Percentiles rank a stretch among this genome's conserved stretches.
These are phyloP conservation scores for Calonectria hawksworthii DNA, from an alignment of 2,329 filamentous ascomycete genomes.

Conservation along the genomic window DNA sequence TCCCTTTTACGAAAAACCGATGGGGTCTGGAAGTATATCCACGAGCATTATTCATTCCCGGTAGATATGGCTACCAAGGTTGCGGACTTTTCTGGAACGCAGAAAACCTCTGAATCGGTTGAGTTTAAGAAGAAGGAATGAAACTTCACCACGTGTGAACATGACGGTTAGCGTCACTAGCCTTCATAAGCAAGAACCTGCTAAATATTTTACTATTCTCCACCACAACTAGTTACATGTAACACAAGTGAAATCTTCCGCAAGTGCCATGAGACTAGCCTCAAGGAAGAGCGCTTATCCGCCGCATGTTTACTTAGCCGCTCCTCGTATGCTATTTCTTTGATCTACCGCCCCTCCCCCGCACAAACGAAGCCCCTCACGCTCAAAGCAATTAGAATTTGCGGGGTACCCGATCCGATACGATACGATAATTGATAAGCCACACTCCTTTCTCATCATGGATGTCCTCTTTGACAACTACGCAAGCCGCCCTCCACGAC, in stretches of 20 bases:
- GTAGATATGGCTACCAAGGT: constrained; percentile 16
- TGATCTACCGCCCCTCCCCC: not conserved
- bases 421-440: not conserved
- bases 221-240: not conserved
- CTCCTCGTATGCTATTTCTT: not conserved
- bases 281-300: not conserved
- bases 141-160: not conserved
- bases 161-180: not conserved
- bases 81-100: constrained; percentile 1
- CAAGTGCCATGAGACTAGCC: not conserved
- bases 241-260: not conserved
- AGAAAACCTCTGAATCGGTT: not conserved
- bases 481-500: not conserved
- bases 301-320: constrained; percentile 4
- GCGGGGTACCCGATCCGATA: not conserved
- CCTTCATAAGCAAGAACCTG: too few relatives aligned
- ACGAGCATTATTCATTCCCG: constrained; percentile 16
- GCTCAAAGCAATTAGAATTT: not conserved
- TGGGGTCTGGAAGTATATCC: constrained; percentile 12
- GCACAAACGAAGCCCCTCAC: not conserved
- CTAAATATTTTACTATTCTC: not conserved
- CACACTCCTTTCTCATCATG: constrained; percentile 1
- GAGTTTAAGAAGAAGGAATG: constrained; percentile 13
- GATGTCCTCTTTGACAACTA: constrained; percentile 5
- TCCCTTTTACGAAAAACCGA: constrained; percentile 2